Base-by-base conservation (phyloP, 2,329 filamentous ascomycete genomes). In the Xylaria multiplex region DNA sequence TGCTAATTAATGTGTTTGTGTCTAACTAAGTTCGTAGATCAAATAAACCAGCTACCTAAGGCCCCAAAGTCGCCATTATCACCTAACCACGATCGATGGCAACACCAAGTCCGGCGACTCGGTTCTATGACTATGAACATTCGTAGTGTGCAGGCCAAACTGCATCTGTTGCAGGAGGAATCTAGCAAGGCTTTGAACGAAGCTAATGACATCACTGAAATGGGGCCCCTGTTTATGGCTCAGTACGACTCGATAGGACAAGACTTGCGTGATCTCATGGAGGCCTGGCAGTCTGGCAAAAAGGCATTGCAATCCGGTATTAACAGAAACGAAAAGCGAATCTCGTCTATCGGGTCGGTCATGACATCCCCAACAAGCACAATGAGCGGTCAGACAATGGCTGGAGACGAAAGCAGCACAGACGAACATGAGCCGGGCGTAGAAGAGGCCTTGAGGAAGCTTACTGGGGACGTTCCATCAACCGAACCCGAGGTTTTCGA, bases 161-260 rank as follows among this genome's bases (percentile, higher is more conserved):
- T 99, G 82, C 93, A 96, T 66, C 84, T 99, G 7, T 81, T 98
- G 61, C 89, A 93, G 56, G 96, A 99, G 77, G 93, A 97, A 78
- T 96, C 93, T 0, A 93, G 92, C 75, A 88, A 88, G 66, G 89
- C 89, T 49, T 80, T 97, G 32, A 92, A 97, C 73, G 89, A 91
- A 72, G 89, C 91, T 43, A 84, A 85, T 65, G 88, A 90, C 71
- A 88, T 92, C 19, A 88, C 88, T 3, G 92, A 97, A 70, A 85
- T 97, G 16, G 93, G 92, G 0, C 86, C 90, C 0, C 90, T 89
- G 68, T 71, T 98, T 45, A 90, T 97, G 85, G 81, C 89, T 24
- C 96, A 98, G 75, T 99, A 98, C 78, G 96, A 99, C 63, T 95
- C 93, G 4, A 96, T 99, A 69, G 96, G 96, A 2, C 85, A 90